Evolutionary conservation across 306 rosid species (phyloP).

Genomic region (Quercus dentata): DNA sequence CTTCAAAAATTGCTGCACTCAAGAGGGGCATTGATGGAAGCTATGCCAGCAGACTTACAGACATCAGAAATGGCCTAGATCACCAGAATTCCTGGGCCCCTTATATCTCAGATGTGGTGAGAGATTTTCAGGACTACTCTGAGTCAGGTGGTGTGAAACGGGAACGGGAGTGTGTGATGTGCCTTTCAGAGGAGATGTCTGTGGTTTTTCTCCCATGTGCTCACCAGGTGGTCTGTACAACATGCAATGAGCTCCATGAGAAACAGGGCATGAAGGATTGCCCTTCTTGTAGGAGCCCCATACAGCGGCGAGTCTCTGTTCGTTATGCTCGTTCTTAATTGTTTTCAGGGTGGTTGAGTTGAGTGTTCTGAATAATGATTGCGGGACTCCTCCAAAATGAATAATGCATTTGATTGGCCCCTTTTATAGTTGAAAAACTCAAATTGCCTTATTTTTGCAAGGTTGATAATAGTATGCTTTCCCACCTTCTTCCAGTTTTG

Average conservation of each 20-base stretch:
- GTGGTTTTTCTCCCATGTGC: conserved; percentile 93
- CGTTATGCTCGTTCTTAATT: conserved; percentile 54
- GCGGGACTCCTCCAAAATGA: conserved; percentile 48
- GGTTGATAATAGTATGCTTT: conserved; percentile 20
- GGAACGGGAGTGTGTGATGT: conserved; percentile 94
- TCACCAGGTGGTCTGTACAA: conserved; percentile 89
- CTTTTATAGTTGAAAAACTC: conserved; percentile 33
- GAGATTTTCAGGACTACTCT: conserved; percentile 37
- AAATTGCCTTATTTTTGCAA: conserved; percentile 32
- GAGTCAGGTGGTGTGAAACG: conserved; percentile 68
- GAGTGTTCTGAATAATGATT: conserved; percentile 59
- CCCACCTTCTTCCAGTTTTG: conserved; percentile 6
- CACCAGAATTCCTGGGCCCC: conserved; percentile 30
- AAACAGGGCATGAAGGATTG: conserved; percentile 95
- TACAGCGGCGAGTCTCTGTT: conserved; percentile 77
- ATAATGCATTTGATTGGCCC: conserved; percentile 48
- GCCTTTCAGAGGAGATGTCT: conserved; percentile 93
- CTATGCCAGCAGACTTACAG: conserved; percentile 41
- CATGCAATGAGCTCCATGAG: conserved; percentile 93
- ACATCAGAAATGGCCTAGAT: conserved; percentile 29
- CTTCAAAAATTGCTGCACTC: conserved; percentile 85
- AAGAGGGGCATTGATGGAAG: conserved; percentile 77
- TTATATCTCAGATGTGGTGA: conserved; percentile 41
- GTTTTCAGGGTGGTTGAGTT: conserved; percentile 25
- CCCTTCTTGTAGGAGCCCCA: conserved; percentile 90